phyloP scores from a whole-genome alignment of 805 yeast species.

The Candida odintsovae region DNA sequence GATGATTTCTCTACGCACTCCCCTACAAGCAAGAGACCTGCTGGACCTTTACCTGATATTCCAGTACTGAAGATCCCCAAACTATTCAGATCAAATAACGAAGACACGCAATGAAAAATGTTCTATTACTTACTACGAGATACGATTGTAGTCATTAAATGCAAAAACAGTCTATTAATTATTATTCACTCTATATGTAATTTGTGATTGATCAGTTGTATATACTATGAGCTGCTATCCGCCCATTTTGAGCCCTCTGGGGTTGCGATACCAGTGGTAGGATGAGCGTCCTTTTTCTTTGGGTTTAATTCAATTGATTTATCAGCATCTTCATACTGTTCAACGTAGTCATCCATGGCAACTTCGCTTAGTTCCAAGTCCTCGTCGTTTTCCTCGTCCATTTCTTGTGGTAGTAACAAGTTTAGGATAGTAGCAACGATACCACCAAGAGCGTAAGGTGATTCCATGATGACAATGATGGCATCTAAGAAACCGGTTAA shows the following conservation, averaged over 20 bases:
- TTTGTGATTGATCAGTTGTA: too few relatives aligned
- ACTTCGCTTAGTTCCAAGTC: slow-evolving; percentile 16
- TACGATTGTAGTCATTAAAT: background rate
- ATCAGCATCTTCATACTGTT: slow-evolving; percentile 22
- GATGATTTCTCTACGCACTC: background rate
- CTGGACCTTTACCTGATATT: background rate
- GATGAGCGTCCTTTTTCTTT: slow-evolving; percentile 1
- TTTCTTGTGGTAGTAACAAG: slow-evolving; percentile 54
- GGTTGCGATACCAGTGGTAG: background rate
- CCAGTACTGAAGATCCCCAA: background rate
- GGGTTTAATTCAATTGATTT: slow-evolving; percentile 4
- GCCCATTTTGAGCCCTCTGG: background rate
- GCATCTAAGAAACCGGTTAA: slow-evolving; percentile 63
- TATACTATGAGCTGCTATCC: background rate
- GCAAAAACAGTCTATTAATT: background rate
- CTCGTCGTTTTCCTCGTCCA: slow-evolving; percentile 34
- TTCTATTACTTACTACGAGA: too few relatives aligned
- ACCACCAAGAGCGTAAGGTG: slow-evolving; percentile 69
- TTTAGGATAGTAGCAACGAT: slow-evolving; percentile 57
- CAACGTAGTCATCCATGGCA: slow-evolving; percentile 20
- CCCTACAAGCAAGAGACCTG: background rate
- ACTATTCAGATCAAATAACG: background rate
- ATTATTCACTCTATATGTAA: background rate
- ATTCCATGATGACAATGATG: slow-evolving; percentile 62
- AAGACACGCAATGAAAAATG: background rate